phyloP scores from a whole-genome alignment of 2,329 filamentous ascomycete species.

The Grosmannia huntii region DNA sequence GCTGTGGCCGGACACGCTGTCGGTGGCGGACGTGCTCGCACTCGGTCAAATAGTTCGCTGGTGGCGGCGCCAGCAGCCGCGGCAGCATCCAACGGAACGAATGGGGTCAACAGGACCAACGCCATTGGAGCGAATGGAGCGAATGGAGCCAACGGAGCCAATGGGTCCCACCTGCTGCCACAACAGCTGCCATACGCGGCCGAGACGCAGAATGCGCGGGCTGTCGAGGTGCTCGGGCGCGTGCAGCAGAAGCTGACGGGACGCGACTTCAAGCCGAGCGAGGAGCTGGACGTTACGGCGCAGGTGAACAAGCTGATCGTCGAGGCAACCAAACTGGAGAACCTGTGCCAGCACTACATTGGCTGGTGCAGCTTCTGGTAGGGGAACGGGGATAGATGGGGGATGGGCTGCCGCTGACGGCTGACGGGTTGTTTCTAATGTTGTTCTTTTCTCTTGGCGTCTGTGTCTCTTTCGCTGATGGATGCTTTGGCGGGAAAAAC shows the following conservation, averaged over 20 bases:
- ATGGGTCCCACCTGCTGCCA: background rate
- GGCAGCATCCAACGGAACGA: slow-evolving; percentile 19
- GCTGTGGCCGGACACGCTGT: background rate
- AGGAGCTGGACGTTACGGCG: slow-evolving; percentile 71
- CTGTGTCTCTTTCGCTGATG: background rate
- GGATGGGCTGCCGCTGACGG: background rate
- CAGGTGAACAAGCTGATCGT: slow-evolving; percentile 93
- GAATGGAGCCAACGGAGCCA: background rate
- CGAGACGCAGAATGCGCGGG: slow-evolving; percentile 87
- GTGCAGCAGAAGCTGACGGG: slow-evolving; percentile 95
- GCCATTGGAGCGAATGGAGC: background rate
- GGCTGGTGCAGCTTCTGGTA: slow-evolving; percentile 99
- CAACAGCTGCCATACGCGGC: slow-evolving; percentile 27
- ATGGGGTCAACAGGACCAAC: background rate
- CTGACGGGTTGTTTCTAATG: background rate
- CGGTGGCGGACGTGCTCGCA: background rate
- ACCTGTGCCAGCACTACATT: slow-evolving; percentile 96
- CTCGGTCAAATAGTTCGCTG: background rate
- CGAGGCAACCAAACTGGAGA: slow-evolving; percentile 93
- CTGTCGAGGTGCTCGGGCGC: slow-evolving; percentile 77
- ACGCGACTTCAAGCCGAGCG: slow-evolving; percentile 73
- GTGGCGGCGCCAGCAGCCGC: slow-evolving; percentile 23
- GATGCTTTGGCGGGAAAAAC: background rate
- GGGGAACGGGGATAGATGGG: background rate
- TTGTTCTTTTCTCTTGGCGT: background rate